phyloP scores from a whole-genome alignment of 2,329 filamentous ascomycete species.

The Fusarium abutilonis region DNA sequence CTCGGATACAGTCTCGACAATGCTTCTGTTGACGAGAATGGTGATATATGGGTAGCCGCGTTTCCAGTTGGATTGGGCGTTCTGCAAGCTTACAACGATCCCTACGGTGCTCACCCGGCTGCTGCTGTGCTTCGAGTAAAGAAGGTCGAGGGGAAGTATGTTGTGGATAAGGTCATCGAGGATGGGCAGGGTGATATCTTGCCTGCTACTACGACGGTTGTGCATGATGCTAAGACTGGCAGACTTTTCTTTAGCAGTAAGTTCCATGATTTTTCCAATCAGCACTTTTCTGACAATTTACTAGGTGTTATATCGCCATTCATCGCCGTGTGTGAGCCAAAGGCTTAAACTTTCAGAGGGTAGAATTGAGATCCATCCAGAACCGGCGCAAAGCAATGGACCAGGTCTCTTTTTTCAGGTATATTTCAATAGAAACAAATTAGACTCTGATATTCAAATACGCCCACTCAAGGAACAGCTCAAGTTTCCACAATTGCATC shows the following conservation, averaged over 20 bases:
- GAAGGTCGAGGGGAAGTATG: conserved; percentile 12
- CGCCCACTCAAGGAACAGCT: no score
- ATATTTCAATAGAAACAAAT: no score
- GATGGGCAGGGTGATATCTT: conserved; percentile 32
- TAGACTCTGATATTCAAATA: no score
- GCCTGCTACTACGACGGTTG: conserved; percentile 37
- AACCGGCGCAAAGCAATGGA: no score
- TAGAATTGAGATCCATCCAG: no score
- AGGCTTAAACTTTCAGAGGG: background rate
- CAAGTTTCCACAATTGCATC: no score
- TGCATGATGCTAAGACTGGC: conserved; percentile 40
- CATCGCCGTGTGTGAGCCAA: conserved; percentile 40
- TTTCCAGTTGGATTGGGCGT: conserved; percentile 31
- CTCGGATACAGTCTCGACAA: conserved; percentile 35
- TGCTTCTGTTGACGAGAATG: conserved; percentile 36
- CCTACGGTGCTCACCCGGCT: conserved; percentile 11
- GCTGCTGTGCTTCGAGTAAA: conserved; percentile 23
- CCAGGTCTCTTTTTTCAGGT: no score
- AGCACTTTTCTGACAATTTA: background rate
- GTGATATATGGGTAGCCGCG: conserved; percentile 31
- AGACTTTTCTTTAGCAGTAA: conserved; percentile 41
- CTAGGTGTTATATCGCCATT: conserved; percentile 41
- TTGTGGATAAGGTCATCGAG: conserved; percentile 39
- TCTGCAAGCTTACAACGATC: conserved; percentile 28
- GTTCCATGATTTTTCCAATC: background rate